Conservation (phyloP, 2,329 filamentous ascomycete species). For the Paecilomyces variotii region DNA sequence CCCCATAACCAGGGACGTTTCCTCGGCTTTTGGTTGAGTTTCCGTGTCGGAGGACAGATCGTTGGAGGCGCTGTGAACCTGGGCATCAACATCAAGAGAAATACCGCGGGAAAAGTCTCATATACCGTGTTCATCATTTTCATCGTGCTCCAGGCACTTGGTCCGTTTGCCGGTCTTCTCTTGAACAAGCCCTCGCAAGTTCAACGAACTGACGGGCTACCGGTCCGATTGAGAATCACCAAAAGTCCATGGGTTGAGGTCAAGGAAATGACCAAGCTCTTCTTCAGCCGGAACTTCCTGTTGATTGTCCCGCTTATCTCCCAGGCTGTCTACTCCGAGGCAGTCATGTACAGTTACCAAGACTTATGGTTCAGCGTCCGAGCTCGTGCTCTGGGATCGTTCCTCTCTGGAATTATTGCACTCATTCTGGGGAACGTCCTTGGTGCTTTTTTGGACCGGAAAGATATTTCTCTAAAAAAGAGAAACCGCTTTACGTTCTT, state of each 20-base stretch:
- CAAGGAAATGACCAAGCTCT: slow-evolving; percentile 50
- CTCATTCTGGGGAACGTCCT: slow-evolving; percentile 58
- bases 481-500: slow-evolving; percentile 51
- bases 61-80: slow-evolving; percentile 65
- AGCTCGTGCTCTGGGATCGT: slow-evolving; percentile 60
- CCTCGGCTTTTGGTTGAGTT: slow-evolving; percentile 61
- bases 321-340: slow-evolving; percentile 62
- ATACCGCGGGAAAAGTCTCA: slow-evolving; percentile 56
- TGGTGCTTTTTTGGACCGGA: slow-evolving; percentile 57
- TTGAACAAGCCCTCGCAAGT: slow-evolving; percentile 55
- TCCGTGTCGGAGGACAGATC: slow-evolving; percentile 57
- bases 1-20: slow-evolving; percentile 58
- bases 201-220: slow-evolving; percentile 56
- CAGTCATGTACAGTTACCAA: slow-evolving; percentile 64
- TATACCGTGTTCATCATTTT: slow-evolving; percentile 63
- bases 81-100: slow-evolving; percentile 52
- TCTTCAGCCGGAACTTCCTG: slow-evolving; percentile 55
- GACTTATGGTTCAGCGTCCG: slow-evolving; percentile 63
- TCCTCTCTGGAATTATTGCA: slow-evolving; percentile 60
- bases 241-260: slow-evolving; percentile 53
- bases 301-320: slow-evolving; percentile 61
- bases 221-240: slow-evolving; percentile 52
- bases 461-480: slow-evolving; percentile 44
- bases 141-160: slow-evolving; percentile 60
- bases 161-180: slow-evolving; percentile 57